phyloP scores from a whole-genome alignment of 352 stramenopile genomes.

The Globisporangium parvum region DNA sequence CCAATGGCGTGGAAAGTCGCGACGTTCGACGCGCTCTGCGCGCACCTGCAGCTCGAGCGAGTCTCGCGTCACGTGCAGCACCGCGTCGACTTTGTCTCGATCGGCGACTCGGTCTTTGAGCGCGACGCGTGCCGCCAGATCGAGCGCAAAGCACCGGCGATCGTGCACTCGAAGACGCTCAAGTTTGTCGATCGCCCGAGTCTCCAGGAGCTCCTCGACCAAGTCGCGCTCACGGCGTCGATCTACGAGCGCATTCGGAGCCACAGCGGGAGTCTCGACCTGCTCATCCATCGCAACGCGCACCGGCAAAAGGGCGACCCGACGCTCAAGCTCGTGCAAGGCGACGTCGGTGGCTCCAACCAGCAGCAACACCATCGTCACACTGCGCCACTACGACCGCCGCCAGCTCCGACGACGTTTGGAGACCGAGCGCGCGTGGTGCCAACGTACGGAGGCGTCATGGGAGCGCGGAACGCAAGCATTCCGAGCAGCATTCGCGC shows the following conservation, averaged over 20 bases:
- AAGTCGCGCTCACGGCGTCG: conserved; percentile 29
- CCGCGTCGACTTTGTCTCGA: conserved; percentile 41
- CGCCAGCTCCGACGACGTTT: too few relatives aligned
- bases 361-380: neutral
- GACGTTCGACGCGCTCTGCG: conserved; percentile 43
- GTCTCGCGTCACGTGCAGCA: conserved; percentile 20
- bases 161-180: conserved; percentile 47
- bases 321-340: conserved; percentile 30
- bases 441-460: too few relatives aligned
- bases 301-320: conserved; percentile 11
- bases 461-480: too few relatives aligned
- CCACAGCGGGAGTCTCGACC: conserved; percentile 32
- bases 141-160: conserved; percentile 22
- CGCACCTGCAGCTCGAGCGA: conserved; percentile 38
- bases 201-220: conserved; percentile 36
- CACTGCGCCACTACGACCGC: too few relatives aligned
- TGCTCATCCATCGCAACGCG: conserved; percentile 26
- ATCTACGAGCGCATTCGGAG: conserved; percentile 38
- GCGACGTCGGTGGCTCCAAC: conserved; percentile 11
- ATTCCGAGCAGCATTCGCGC: too few relatives aligned
- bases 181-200: conserved; percentile 43
- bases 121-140: conserved; percentile 45
- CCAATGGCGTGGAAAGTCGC: conserved; percentile 47
- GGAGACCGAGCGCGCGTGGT: too few relatives aligned
- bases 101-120: conserved; percentile 49